These are phyloP conservation scores for Ophiosphaerella narmari DNA, from an alignment of 2,329 filamentous ascomycete genomes.

Conservation along the genomic window DNA sequence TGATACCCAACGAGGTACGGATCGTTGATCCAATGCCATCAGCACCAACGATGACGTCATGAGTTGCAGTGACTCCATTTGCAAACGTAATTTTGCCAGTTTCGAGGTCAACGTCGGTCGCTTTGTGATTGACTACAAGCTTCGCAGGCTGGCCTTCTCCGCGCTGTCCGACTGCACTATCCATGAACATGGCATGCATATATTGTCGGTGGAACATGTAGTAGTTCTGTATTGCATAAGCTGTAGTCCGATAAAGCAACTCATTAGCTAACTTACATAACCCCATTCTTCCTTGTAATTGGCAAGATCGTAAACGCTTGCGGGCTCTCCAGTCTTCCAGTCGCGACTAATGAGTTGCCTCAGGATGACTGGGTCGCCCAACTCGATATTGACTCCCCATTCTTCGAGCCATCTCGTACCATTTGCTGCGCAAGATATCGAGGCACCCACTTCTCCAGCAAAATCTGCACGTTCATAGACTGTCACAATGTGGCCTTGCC, in stretches of 20 bases:
- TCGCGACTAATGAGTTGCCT: conserved; percentile 69
- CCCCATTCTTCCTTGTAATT: conserved; percentile 69
- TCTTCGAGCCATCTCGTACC: conserved; percentile 70
- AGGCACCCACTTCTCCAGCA: conserved; percentile 64
- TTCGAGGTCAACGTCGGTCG: conserved; percentile 56
- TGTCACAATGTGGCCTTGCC: conserved; percentile 59
- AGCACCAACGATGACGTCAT: conserved; percentile 65
- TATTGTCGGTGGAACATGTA: conserved; percentile 71
- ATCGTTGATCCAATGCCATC: conserved; percentile 69
- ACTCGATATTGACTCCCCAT: conserved; percentile 66
- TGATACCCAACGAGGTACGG: conserved; percentile 63
- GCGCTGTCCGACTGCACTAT: conserved; percentile 56
- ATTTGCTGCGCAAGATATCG: conserved; percentile 62
- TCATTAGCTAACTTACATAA: conserved; percentile 41
- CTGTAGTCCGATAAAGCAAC: not conserved
- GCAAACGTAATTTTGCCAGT: conserved; percentile 43
- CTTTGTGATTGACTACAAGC: conserved; percentile 61
- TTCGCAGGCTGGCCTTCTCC: conserved; percentile 59
- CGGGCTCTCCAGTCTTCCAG: conserved; percentile 68
- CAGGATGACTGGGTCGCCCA: conserved; percentile 67
- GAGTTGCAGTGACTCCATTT: conserved; percentile 54
- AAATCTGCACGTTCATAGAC: conserved; percentile 69
- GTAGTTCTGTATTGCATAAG: conserved; percentile 32
- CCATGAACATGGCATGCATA: conserved; percentile 69
- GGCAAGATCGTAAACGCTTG: conserved; percentile 64